Conservation (phyloP, 208 protist genomes). For the Vickermania spadyakhi region DNA sequence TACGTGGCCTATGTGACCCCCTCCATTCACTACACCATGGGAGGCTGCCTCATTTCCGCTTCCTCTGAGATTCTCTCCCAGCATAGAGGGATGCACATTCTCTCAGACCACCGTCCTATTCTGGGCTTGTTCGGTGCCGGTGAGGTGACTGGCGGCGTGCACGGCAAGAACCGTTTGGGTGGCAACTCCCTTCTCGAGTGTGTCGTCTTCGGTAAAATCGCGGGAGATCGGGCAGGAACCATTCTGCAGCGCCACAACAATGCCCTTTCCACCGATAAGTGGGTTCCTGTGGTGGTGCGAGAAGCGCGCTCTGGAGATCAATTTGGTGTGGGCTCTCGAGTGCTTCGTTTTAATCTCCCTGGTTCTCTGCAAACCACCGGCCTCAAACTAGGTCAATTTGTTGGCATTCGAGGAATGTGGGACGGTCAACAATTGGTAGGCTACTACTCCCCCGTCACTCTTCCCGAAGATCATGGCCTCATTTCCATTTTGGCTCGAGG, state of each 20-base stretch:
- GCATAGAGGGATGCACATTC: conserved; percentile 16
- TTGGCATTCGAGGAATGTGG: conserved; percentile 44
- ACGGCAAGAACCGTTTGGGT: conserved; percentile 91
- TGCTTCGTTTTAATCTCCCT: conserved; percentile 60
- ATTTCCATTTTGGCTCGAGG: conserved; percentile 38
- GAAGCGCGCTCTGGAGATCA: conserved; percentile 33
- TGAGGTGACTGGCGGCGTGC: conserved; percentile 93
- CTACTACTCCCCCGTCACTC: conserved; percentile 64
- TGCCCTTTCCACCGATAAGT: conserved; percentile 24
- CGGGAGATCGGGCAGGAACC: conserved; percentile 56
- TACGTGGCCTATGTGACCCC: conserved; percentile 89
- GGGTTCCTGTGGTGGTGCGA: conserved; percentile 40
- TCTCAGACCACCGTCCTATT: conserved; percentile 48
- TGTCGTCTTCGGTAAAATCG: conserved; percentile 90
- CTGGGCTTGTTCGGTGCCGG: conserved; percentile 88
- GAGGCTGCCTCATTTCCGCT: conserved; percentile 85
- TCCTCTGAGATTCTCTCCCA: conserved; percentile 63
- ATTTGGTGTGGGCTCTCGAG: conserved; percentile 40
- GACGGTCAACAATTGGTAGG: conserved; percentile 34
- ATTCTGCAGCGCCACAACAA: conserved; percentile 34
- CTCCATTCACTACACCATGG: conserved; percentile 96
- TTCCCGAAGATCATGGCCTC: conserved; percentile 41
- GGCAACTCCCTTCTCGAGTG: conserved; percentile 94
- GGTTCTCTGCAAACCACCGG: conserved; percentile 43
- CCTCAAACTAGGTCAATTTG: conserved; percentile 48